Evolutionary conservation across 2,329 filamentous ascomycete genomes (phyloP).

Genomic region (Calonectria crousiana): DNA sequence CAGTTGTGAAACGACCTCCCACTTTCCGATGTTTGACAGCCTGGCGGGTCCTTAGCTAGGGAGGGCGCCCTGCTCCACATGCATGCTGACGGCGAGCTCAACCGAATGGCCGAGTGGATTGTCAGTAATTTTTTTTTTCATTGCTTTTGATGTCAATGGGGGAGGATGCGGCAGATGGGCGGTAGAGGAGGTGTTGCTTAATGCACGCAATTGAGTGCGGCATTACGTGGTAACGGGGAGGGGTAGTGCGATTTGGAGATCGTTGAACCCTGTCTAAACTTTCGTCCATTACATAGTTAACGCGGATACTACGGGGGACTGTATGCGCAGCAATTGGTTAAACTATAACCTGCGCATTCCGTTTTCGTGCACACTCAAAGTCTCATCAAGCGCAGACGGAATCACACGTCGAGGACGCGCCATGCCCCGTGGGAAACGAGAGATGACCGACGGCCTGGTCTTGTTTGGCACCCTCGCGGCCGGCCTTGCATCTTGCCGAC

Average conservation of each 20-base stretch:
- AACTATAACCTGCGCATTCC: too few relatives aligned
- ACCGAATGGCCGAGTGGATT: background rate
- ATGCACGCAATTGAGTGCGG: background rate
- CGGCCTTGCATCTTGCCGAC: background rate
- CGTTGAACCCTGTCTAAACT: background rate
- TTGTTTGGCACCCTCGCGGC: background rate
- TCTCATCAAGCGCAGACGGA: background rate
- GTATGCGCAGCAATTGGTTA: background rate
- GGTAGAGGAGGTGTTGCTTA: background rate
- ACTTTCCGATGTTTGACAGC: constrained; percentile 5
- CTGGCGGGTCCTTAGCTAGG: background rate
- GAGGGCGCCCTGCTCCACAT: background rate
- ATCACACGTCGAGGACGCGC: background rate
- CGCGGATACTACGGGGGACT: background rate
- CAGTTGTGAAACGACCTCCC: constrained; percentile 3
- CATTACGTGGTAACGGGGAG: background rate
- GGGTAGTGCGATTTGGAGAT: background rate
- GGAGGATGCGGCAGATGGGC: background rate
- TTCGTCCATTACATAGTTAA: background rate
- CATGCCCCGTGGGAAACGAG: background rate
- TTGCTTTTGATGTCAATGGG: background rate
- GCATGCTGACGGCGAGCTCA: background rate
- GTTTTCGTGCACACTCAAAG: background rate
- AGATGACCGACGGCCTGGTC: background rate
- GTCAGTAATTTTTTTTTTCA: background rate